These are phyloP conservation scores for Fusarium liriodendri DNA, from an alignment of 2,329 filamentous ascomycete genomes.

Conservation along the genomic window DNA sequence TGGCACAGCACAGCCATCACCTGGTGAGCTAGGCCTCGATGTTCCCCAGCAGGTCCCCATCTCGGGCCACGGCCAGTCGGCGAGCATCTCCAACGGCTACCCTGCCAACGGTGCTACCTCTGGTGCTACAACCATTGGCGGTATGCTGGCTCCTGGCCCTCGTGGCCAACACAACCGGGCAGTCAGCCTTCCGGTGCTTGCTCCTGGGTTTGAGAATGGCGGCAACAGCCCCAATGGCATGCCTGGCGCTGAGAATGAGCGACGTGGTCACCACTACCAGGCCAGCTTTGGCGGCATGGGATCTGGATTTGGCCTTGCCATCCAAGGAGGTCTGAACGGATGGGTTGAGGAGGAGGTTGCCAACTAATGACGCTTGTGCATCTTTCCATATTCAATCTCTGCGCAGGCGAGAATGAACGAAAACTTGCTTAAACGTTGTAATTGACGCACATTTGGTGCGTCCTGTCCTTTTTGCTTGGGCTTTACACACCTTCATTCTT, in stretches of 20 bases:
- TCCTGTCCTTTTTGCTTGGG: constrained; percentile 40
- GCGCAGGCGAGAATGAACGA: constrained; percentile 39
- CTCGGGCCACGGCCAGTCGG: constrained; percentile 73
- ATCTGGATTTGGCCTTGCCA: constrained; percentile 69
- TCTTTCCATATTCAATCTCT: constrained; percentile 41
- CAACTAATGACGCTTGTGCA: constrained; percentile 56
- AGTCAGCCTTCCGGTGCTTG: constrained; percentile 84
- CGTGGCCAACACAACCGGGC: constrained; percentile 79
- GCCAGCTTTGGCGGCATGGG: constrained; percentile 71
- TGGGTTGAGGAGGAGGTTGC: constrained; percentile 76
- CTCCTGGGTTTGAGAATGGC: constrained; percentile 72
- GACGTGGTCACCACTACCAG: constrained; percentile 75
- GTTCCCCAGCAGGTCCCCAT: constrained; percentile 70
- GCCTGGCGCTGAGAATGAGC: constrained; percentile 62
- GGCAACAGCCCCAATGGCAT: constrained; percentile 63
- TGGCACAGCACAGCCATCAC: constrained; percentile 73
- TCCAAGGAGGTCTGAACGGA: constrained; percentile 72
- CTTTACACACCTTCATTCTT: constrained; percentile 43
- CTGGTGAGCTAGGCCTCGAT: constrained; percentile 67
- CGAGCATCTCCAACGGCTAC: constrained; percentile 74
- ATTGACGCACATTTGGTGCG: constrained; percentile 48
- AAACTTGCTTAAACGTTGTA: constrained; percentile 57
- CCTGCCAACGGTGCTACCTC: constrained; percentile 62
- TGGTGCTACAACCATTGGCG: constrained; percentile 77
- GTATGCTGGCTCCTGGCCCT: constrained; percentile 77